Evolutionary conservation across 75 land plant species (phyloP), one percentile per base, ranked within the genome.

Genomic region (Sequoia sempervirens): DNA sequence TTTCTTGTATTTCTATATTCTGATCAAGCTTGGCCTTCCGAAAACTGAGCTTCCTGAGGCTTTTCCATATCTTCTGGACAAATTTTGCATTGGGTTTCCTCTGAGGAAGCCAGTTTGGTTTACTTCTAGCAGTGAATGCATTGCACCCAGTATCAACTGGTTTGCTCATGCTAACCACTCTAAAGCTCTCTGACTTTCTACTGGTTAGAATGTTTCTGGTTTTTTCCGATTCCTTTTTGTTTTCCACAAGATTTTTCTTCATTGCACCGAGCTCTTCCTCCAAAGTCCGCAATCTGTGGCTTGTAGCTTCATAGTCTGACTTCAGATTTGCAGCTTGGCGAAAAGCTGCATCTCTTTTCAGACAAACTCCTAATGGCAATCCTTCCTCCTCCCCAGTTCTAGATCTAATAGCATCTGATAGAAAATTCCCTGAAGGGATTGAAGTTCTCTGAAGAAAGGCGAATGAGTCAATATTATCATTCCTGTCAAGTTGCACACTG

Each of bases 221-320:
- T 37, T 23, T 70, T 1, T n/a, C 41, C 36, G 73, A 11, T 54
- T 54, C 84, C 56, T 30, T 34, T 73, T 28, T 30, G 20, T 36
- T 85, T 26, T 72, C 56, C 15, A 45, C 53, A 12, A 85, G 56
- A 40, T 52, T 75, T 45, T 61, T 85, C 41, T 84, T 85, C 87
- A 86, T 86, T 58, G 81, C 18, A 32, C 28, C 23, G 47, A 87
- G 88, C 68, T 87, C 88, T 18, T 87, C 87, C 81, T 87, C 88
- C 74, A 87, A 82, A 45, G 52, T 75, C 53, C 46, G 82, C 45
- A 87, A 66, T 68, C 89, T 87, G 58, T n/a, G 75, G 81, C 88
- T 88, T 6, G 89, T 88, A 34, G 89, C 89, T 47, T 88, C 90
- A 68, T 85, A 88, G 40, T 87, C 88, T 23, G 58, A 76, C 84